A percentile compares a stretch with the other conserved stretches of the same genome.
phyloP scores from a whole-genome alignment of 73 alveolate genomes.

The Paramecium biaurelia region DNA sequence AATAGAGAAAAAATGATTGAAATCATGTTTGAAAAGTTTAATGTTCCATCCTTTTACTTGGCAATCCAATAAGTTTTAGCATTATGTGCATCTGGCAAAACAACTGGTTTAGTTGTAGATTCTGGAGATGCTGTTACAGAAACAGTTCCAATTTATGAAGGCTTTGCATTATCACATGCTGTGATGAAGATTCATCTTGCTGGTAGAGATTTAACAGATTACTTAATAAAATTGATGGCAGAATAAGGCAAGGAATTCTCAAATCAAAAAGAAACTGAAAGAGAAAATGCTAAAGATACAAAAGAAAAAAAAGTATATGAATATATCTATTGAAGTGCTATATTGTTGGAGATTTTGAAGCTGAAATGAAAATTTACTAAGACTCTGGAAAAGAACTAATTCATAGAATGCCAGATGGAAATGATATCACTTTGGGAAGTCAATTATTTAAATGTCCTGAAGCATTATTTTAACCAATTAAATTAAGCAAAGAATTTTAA shows the following conservation, averaged over 20 bases:
- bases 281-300: slow-evolving; percentile 64
- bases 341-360: slow-evolving; percentile 76
- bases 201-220: slow-evolving; percentile 92
- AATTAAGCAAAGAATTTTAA: slow-evolving; percentile 74
- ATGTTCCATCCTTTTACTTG: slow-evolving; percentile 50
- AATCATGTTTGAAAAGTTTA: slow-evolving; percentile 72
- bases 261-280: slow-evolving; percentile 52
- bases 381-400: slow-evolving; percentile 74
- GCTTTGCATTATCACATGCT: slow-evolving; percentile 97
- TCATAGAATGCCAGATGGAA: slow-evolving; percentile 88
- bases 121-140: slow-evolving; percentile 94
- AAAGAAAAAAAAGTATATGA: slow-evolving; percentile 24
- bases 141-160: slow-evolving; percentile 98
- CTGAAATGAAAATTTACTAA: slow-evolving; percentile 74
- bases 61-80: slow-evolving; percentile 74
- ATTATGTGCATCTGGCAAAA: slow-evolving; percentile 96
- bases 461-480: slow-evolving; percentile 83
- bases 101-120: slow-evolving; percentile 98
- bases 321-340: slow-evolving; percentile 53
- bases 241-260: slow-evolving; percentile 71
- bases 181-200: slow-evolving; percentile 83
- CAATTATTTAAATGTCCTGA: slow-evolving; percentile 87
- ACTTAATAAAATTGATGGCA: slow-evolving; percentile 72
- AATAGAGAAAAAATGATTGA: slow-evolving; percentile 82
- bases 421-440: slow-evolving; percentile 75